phyloP scores from a whole-genome alignment of 2,329 filamentous ascomycete species.

The Colletotrichum simmondsii region DNA sequence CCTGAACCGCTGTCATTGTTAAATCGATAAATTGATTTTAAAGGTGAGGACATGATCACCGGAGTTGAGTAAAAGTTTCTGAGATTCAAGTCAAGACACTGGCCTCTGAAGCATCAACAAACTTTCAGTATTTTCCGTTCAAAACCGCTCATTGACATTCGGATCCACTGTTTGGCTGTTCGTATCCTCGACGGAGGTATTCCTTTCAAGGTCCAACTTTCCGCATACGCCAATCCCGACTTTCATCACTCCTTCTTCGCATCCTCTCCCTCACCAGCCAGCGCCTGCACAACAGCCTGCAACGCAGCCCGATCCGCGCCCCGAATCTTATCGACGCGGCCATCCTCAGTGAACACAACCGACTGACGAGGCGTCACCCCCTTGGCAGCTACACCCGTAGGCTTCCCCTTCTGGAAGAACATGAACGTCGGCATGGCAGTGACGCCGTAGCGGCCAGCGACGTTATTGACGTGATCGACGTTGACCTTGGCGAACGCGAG shows the following conservation, averaged over 20 bases:
- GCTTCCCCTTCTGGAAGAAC: conserved; percentile 65
- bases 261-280: conserved; percentile 33
- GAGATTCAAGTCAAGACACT: no score
- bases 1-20: no score
- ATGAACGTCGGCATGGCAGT: conserved; percentile 69
- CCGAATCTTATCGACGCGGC: conserved; percentile 42
- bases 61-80: accelerated
- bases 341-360: conserved; percentile 39
- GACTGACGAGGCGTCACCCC: conserved; percentile 36
- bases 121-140: no score
- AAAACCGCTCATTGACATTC: no score
- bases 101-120: no score
- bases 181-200: neutral
- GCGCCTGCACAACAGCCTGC: conserved; percentile 40
- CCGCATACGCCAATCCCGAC: neutral
- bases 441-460: conserved; percentile 61
- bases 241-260: conserved; percentile 58
- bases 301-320: conserved; percentile 43
- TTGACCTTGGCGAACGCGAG: conserved; percentile 69
- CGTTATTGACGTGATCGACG: conserved; percentile 63
- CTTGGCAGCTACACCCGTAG: conserved; percentile 39
- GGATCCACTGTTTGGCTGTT: neutral
- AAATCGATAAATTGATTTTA: no score
- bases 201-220: neutral
- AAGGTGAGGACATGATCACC: no score